Evolutionary conservation across 306 rosid species (phyloP).

Genomic region (Oxytropis ochrocephala): DNA sequence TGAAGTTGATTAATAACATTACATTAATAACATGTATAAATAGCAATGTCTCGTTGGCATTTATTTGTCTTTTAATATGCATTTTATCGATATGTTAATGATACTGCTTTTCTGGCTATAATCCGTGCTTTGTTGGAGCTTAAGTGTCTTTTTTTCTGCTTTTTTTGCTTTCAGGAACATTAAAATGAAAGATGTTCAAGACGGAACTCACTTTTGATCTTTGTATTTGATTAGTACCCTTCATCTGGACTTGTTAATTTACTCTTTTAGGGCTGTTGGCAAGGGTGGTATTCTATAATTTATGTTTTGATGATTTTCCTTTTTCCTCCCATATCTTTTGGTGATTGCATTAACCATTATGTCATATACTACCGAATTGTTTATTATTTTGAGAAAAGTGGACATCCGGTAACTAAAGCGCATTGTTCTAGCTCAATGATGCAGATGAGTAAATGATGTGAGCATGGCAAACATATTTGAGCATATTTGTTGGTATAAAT

Average conservation of each 20-base stretch:
- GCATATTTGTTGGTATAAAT: too few relatives aligned
- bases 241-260: neutral
- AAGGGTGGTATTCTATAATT: neutral
- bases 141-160: neutral
- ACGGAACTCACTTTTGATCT: conserved; percentile 9
- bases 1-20: neutral
- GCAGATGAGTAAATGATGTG: too few relatives aligned
- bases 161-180: conserved; percentile 5
- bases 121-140: neutral
- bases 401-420: neutral
- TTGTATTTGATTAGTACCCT: neutral
- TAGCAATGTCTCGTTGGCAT: neutral
- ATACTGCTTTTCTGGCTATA: neutral
- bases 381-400: neutral
- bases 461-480: too few relatives aligned
- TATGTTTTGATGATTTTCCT: neutral
- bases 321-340: neutral
- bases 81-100: neutral
- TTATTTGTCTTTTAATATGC: neutral
- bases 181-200: neutral
- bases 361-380: neutral
- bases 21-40: neutral
- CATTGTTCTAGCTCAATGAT: neutral
- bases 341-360: neutral
- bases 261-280: neutral